These are phyloP conservation scores for Myxozyma monticola DNA, from an alignment of 805 yeast genomes.

Conservation along the genomic window DNA sequence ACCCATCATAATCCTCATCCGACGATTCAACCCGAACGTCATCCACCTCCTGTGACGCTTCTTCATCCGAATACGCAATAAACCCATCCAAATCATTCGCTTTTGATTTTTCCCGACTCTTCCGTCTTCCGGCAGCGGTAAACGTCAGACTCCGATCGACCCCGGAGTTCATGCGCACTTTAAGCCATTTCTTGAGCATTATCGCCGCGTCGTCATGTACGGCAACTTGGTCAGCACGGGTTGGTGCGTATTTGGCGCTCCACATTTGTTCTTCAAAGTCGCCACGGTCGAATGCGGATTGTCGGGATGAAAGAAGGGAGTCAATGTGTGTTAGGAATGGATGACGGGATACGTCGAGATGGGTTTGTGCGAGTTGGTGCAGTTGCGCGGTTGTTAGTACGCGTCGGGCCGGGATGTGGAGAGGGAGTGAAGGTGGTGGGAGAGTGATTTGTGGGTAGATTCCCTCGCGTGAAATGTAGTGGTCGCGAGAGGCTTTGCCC, in stretches of 20 bases:
- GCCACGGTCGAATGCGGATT: conserved; percentile 34
- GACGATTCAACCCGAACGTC: conserved; percentile 23
- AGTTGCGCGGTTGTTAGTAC: conserved; percentile 5
- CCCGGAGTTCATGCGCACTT: conserved; percentile 38
- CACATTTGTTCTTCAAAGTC: conserved; percentile 34
- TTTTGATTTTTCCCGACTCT: conserved; percentile 1
- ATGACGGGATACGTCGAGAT: conserved; percentile 9
- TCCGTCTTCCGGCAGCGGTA: conserved; percentile 1
- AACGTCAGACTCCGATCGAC: conserved; percentile 7
- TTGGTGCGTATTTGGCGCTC: conserved; percentile 35
- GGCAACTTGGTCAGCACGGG: conserved; percentile 45
- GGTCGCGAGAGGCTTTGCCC: no score
- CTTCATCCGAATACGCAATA: conserved; percentile 40
- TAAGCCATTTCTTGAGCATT: conserved; percentile 62
- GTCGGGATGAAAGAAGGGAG: conserved; percentile 7
- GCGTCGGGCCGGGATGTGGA: conserved; percentile 5
- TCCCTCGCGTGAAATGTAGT: no score
- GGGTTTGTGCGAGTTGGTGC: not conserved
- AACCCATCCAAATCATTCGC: conserved; percentile 29
- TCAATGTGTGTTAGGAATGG: no score
- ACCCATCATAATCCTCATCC: conserved; percentile 23
- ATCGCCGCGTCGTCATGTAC: conserved; percentile 43
- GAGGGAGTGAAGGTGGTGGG: no score
- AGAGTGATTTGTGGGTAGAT: no score
- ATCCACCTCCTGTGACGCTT: conserved; percentile 31